These are phyloP conservation scores for Wallacemonas collosoma DNA, from an alignment of 208 protist species.

Conservation along the genomic window DNA sequence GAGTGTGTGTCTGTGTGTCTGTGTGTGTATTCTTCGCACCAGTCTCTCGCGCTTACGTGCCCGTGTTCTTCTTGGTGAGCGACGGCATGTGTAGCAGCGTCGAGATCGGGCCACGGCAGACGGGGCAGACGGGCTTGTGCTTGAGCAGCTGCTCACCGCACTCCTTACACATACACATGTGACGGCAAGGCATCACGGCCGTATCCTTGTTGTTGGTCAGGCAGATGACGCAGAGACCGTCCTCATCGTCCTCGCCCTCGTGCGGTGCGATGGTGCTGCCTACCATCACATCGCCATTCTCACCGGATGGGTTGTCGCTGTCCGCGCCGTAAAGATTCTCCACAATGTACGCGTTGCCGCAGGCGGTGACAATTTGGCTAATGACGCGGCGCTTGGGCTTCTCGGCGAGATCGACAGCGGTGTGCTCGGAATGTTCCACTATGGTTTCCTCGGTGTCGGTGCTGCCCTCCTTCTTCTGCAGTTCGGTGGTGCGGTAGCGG, in stretches of 20 bases:
- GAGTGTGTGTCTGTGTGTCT: slow-evolving; percentile 9
- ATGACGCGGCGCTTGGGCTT: slow-evolving; percentile 83
- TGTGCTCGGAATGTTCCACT: slow-evolving; percentile 89
- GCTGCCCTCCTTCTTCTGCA: slow-evolving; percentile 46
- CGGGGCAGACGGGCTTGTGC: slow-evolving; percentile 94
- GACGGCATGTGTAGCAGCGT: slow-evolving; percentile 89
- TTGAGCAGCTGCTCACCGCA: slow-evolving; percentile 93
- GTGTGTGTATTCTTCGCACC: background rate
- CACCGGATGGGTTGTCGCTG: slow-evolving; percentile 51
- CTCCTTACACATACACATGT: slow-evolving; percentile 94
- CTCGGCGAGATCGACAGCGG: slow-evolving; percentile 78
- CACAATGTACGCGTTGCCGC: slow-evolving; percentile 80
- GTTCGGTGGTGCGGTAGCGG: slow-evolving; percentile 79
- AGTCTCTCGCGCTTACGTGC: slow-evolving; percentile 5
- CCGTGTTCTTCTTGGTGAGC: slow-evolving; percentile 35
- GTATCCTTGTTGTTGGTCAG: slow-evolving; percentile 91
- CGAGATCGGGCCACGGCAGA: slow-evolving; percentile 90
- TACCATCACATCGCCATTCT: slow-evolving; percentile 66
- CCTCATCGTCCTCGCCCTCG: slow-evolving; percentile 81
- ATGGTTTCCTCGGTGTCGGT: slow-evolving; percentile 44
- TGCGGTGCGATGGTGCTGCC: slow-evolving; percentile 64
- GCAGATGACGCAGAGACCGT: slow-evolving; percentile 94
- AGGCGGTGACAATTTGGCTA: slow-evolving; percentile 78
- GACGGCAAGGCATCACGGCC: slow-evolving; percentile 93
- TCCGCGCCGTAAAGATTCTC: slow-evolving; percentile 89